These are phyloP conservation scores for Casuarina cunninghamiana DNA, from an alignment of 306 rosid genomes.

Conservation along the genomic window DNA sequence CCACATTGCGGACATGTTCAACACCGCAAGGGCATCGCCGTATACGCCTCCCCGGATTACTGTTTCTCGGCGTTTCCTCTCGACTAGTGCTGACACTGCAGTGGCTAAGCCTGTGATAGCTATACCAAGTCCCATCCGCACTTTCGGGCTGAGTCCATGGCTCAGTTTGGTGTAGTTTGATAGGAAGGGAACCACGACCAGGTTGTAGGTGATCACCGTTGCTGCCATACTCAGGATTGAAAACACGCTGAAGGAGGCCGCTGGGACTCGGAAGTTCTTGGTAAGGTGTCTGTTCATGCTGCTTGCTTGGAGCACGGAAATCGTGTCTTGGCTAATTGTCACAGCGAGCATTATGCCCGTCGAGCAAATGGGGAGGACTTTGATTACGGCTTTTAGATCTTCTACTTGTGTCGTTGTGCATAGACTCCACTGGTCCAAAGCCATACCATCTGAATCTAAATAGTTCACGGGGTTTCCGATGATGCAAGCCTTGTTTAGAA, in stretches of 20 bases:
- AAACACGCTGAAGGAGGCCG: constrained; percentile 52
- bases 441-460: constrained; percentile 43
- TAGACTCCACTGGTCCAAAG: constrained; percentile 59
- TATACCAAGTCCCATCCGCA: constrained; percentile 61
- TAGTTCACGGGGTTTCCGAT: constrained; percentile 47
- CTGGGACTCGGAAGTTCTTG: constrained; percentile 40
- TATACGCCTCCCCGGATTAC: constrained; percentile 53
- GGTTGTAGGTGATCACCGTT: constrained; percentile 63
- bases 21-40: constrained; percentile 28
- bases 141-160: constrained; percentile 39
- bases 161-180: constrained; percentile 37
- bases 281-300: constrained; percentile 58
- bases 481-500: constrained; percentile 79
- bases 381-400: constrained; percentile 67
- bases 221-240: constrained; percentile 48
- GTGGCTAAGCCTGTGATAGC: constrained; percentile 45
- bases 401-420: constrained; percentile 81
- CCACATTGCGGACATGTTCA: constrained; percentile 76
- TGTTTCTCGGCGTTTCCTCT: constrained; percentile 42
- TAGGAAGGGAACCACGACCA: constrained; percentile 44
- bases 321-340: constrained; percentile 39
- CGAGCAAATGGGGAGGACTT: constrained; percentile 80
- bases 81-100: constrained; percentile 49
- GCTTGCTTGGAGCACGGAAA: constrained; percentile 55
- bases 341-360: constrained; percentile 43